A percentile compares a stretch with the other conserved stretches of the same genome.
Conservation (phyloP, 352 stramenopile species). For the Pythium phragmiticola region DNA sequence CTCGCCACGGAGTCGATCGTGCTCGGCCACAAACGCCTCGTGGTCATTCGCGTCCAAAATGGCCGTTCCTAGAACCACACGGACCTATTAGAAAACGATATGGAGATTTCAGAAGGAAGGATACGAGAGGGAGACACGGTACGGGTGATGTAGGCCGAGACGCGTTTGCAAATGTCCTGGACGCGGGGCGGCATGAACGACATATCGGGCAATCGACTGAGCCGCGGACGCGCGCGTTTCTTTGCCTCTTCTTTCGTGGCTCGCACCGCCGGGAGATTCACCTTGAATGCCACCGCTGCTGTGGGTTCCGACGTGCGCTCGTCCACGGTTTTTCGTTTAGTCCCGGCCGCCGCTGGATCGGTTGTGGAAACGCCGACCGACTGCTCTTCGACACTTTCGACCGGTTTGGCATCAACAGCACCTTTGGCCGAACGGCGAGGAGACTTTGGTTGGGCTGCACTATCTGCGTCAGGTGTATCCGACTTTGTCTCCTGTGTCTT, state of each 20-base stretch:
- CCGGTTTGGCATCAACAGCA: not conserved
- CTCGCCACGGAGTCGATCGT: slow-evolving; percentile 46
- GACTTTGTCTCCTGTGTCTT: not conserved
- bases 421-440: not conserved
- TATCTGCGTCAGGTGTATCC: not conserved
- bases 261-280: slow-evolving; percentile 4
- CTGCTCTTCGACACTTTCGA: slow-evolving; percentile 6
- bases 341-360: not conserved
- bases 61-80: slow-evolving; percentile 28
- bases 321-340: not conserved
- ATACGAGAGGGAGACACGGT: not conserved
- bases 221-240: slow-evolving; percentile 46
- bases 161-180: slow-evolving; percentile 53
- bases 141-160: slow-evolving; percentile 46
- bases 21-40: slow-evolving; percentile 45
- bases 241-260: slow-evolving; percentile 23
- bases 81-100: not conserved
- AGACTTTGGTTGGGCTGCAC: not conserved
- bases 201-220: slow-evolving; percentile 45
- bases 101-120: not conserved
- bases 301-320: not conserved
- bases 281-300: not conserved
- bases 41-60: slow-evolving; percentile 71
- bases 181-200: slow-evolving; percentile 49
- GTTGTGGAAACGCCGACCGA: not conserved